These are phyloP conservation scores for Colletotrichum paranaense DNA, from an alignment of 2,329 filamentous ascomycete species.

Conservation along the genomic window DNA sequence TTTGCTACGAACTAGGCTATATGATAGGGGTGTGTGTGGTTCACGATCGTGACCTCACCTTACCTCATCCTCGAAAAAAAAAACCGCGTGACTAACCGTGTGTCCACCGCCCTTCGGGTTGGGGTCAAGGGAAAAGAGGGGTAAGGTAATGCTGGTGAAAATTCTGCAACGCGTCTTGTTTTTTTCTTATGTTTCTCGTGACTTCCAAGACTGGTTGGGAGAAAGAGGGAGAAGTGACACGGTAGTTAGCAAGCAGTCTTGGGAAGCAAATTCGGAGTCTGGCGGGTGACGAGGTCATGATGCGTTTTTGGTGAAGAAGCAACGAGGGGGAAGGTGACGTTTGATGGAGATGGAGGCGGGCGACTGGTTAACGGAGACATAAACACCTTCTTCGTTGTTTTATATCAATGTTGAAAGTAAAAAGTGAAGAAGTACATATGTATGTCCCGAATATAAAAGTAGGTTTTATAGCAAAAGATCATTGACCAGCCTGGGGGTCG, in stretches of 20 bases:
- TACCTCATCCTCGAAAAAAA: neutral
- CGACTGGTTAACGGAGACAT: too few species aligned
- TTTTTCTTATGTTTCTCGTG: neutral
- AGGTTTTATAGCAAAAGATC: neutral
- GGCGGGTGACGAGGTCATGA: neutral
- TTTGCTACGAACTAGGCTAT: neutral
- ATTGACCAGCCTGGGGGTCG: slow-evolving; percentile 35
- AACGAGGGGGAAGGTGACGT: neutral
- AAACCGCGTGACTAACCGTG: neutral
- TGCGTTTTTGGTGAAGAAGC: neutral
- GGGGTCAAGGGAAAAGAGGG: neutral
- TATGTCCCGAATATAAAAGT: too few species aligned
- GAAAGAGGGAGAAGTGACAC: neutral
- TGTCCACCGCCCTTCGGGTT: neutral
- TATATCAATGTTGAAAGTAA: neutral
- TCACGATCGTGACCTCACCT: neutral
- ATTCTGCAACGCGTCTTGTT: neutral
- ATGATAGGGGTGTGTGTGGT: neutral
- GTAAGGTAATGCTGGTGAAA: neutral
- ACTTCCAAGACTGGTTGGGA: neutral
- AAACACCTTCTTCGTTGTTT: neutral
- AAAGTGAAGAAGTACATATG: neutral
- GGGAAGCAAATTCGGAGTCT: neutral
- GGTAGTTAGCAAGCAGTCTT: neutral
- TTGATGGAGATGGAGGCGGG: too few species aligned